Evolutionary conservation across 768 basidiomycete genomes (phyloP), one percentile per base, ranked within the genome.

Genomic region (Mycena metata): DNA sequence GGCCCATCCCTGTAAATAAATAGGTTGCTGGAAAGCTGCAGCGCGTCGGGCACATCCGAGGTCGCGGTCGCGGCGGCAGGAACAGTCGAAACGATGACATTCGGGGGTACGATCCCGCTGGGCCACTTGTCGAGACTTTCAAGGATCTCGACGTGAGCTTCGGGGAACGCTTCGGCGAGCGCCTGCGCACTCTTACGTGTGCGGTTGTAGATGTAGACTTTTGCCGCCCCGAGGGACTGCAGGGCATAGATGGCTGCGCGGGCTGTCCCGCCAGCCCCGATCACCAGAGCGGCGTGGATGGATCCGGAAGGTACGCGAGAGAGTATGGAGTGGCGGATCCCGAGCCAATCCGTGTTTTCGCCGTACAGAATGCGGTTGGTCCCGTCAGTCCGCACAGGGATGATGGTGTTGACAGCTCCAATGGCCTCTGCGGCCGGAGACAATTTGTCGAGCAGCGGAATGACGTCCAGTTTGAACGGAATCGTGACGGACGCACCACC

Each of bases 401-500:
- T 85, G 78, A 99, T 88, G 49, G 96, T 99, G 79, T 99, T 99
- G 70, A 99, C 95, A 0, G 98, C 98, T 0, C 98, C 98, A 66
- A 99, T 96, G 5, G 87, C 83, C 72, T 89, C 82, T 1, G 96
- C 98, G 23, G 95, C 90, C 0, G 90, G 88, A 0, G 96, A 93
- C 46, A 98, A 79, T 60, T 82, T 80, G 75, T 96, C 93, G 57
- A 99, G 87, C 7, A 93, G 82, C 1, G 92, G 89, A 54, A 99
- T 95, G 70, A 99, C 85, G 67, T 95, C 93, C 43, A 97, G 83
- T 80, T 99, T 99, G 84, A 91, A 91, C 2, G 98, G 98, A 70
- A 99, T 98, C 21, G 98, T 99, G 30, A 99, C 96, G 6, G 94
- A 95, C 17, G 96, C 98, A 0, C 98, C 98, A 10, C 98, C 97